Evolutionary conservation across 805 yeast genomes (phyloP).

Genomic region (Teunomyces tritomae): DNA sequence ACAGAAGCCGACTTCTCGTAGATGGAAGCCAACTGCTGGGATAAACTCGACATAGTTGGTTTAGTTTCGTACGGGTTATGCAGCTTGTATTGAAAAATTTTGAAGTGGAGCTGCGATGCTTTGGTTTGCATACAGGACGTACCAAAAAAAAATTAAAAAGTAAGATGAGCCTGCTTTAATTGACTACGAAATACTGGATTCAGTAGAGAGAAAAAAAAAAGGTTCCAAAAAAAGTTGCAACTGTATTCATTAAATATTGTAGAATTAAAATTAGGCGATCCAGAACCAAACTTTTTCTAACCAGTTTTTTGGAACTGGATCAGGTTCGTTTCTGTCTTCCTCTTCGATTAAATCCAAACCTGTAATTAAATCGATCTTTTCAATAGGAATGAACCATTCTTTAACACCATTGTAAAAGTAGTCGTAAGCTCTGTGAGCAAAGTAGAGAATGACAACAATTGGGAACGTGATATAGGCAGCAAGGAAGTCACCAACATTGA

Average conservation of each 20-base stretch:
- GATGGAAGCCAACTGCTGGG: slow-evolving; percentile 76
- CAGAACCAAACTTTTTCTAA: slow-evolving; percentile 49
- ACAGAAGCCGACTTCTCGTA: slow-evolving; percentile 63
- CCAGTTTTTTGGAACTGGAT: slow-evolving; percentile 38
- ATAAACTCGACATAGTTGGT: slow-evolving; percentile 53
- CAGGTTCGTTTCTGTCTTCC: slow-evolving; percentile 40
- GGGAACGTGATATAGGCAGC: slow-evolving; percentile 74
- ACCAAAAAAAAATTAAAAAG: neutral
- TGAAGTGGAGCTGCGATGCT: slow-evolving; percentile 3
- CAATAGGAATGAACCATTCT: slow-evolving; percentile 47
- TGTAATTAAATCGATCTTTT: slow-evolving; percentile 57
- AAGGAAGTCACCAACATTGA: slow-evolving; percentile 55
- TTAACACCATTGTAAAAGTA: slow-evolving; percentile 23
- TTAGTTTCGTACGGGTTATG: neutral
- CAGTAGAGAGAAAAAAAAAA: neutral
- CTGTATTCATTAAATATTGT: neutral
- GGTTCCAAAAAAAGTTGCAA: neutral
- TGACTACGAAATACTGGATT: no score
- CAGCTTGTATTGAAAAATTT: neutral
- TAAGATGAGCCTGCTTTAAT: no score
- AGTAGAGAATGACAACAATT: slow-evolving; percentile 48
- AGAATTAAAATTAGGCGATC: slow-evolving; percentile 33
- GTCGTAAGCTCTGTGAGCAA: slow-evolving; percentile 55
- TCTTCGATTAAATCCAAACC: slow-evolving; percentile 62
- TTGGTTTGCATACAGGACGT: neutral